Conservation (phyloP, 495 filamentous ascomycete species). For the Annulohypoxylon moriforme region DNA sequence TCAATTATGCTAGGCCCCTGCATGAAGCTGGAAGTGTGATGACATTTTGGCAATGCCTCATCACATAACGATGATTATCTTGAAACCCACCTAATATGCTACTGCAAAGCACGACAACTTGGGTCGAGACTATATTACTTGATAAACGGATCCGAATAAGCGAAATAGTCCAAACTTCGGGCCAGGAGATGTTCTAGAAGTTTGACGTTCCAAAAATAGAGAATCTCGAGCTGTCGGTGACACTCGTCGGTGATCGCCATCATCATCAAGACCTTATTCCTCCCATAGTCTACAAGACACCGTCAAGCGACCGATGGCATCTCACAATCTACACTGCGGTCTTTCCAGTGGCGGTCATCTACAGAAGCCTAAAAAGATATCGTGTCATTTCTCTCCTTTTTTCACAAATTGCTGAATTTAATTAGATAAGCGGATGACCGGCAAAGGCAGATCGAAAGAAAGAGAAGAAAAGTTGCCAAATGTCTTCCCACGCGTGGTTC, state of each 20-base stretch:
- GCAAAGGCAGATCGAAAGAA: constrained; percentile 18
- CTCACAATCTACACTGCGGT: not conserved
- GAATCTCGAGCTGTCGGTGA: constrained; percentile 37
- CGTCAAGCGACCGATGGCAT: constrained; percentile 1
- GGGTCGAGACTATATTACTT: constrained; percentile 33
- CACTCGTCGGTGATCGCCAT: constrained; percentile 15
- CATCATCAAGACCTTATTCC: not conserved
- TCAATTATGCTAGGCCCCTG: constrained; percentile 25
- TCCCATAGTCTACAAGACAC: not conserved
- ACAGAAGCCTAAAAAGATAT: constrained; percentile 11
- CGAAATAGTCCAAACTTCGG: constrained; percentile 13
- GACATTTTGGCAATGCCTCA: constrained; percentile 18
- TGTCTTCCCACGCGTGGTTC: constrained; percentile 36
- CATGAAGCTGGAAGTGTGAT: constrained; percentile 25
- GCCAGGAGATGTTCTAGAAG: constrained; percentile 31
- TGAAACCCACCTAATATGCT: constrained; percentile 25
- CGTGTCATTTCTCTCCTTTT: constrained; percentile 11
- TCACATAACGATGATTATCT: constrained; percentile 16
- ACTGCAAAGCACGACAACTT: constrained; percentile 20
- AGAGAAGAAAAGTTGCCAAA: not conserved
- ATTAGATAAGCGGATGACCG: constrained; percentile 31
- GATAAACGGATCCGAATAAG: constrained; percentile 20
- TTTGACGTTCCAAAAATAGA: constrained; percentile 40
- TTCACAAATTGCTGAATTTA: constrained; percentile 7
- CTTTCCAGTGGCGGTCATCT: not conserved